A percentile compares a stretch with the other conserved stretches of the same genome.
Conservation (phyloP, 768 basidiomycete genomes). For the Asterophora parasitica region DNA sequence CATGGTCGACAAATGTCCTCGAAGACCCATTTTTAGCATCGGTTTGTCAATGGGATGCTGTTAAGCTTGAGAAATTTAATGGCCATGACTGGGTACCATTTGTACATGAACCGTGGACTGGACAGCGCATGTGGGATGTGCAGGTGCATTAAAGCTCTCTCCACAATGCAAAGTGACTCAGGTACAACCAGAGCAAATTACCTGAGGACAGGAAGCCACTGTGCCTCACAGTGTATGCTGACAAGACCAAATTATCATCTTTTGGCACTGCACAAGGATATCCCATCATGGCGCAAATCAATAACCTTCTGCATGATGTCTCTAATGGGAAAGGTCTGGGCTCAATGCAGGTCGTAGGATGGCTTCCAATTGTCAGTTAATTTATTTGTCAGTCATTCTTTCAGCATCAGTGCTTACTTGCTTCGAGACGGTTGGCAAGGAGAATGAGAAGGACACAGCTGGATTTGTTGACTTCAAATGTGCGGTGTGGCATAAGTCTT, state of each 20-base stretch:
- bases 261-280: slow-evolving; percentile 36
- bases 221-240: slow-evolving; percentile 25
- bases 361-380: slow-evolving; percentile 32
- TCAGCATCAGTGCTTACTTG: too few relatives aligned
- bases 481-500: slow-evolving; percentile 24
- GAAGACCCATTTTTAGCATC: slow-evolving; percentile 18
- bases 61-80: slow-evolving; percentile 24
- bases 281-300: slow-evolving; percentile 29
- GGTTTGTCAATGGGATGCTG: slow-evolving; percentile 29
- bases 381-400: too few relatives aligned
- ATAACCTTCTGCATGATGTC: slow-evolving; percentile 27
- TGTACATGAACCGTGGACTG: slow-evolving; percentile 35
- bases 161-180: too few relatives aligned
- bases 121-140: slow-evolving; percentile 29
- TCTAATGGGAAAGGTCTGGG: slow-evolving; percentile 29
- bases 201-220: too few relatives aligned
- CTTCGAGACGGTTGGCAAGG: slow-evolving; percentile 20
- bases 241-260: slow-evolving; percentile 34
- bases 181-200: too few relatives aligned
- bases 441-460: slow-evolving; percentile 16
- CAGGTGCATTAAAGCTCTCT: slow-evolving; percentile 23
- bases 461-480: slow-evolving; percentile 20
- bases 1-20: slow-evolving; percentile 26
- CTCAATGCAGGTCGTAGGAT: slow-evolving; percentile 32
- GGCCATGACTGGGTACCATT: slow-evolving; percentile 23